Conservation (phyloP, 805 yeast species). For the Wickerhamiella spandovensis region DNA sequence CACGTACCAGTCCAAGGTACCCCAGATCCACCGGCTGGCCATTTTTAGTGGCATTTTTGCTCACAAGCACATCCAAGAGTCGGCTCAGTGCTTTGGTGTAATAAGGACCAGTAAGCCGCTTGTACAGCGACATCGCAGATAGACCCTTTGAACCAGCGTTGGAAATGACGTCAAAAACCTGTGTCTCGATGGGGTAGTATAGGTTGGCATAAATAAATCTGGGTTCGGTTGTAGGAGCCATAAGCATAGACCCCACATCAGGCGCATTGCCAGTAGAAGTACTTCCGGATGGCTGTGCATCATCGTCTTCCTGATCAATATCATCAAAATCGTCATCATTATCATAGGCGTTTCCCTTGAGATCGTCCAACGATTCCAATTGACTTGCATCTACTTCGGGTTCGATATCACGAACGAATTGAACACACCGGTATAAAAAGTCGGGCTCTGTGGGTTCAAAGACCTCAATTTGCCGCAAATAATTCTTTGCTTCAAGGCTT, state of each 20-base stretch:
- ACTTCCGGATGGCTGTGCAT: slow-evolving; percentile 4
- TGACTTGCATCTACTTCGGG: not conserved
- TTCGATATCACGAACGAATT: slow-evolving; percentile 19
- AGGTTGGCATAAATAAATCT: slow-evolving; percentile 28
- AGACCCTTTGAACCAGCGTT: slow-evolving; percentile 37
- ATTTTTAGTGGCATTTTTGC: slow-evolving; percentile 21
- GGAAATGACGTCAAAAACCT: slow-evolving; percentile 39
- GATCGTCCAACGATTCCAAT: slow-evolving; percentile 16
- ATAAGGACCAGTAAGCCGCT: slow-evolving; percentile 39
- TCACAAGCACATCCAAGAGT: slow-evolving; percentile 35
- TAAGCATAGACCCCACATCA: slow-evolving; percentile 5
- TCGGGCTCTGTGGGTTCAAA: slow-evolving; percentile 21
- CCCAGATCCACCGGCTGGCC: slow-evolving; percentile 15
- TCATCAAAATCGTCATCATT: slow-evolving; percentile 27
- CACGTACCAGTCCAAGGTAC: slow-evolving; percentile 37
- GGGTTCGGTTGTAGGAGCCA: not conserved
- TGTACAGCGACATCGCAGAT: slow-evolving; percentile 42
- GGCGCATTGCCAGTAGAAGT: slow-evolving; percentile 10
- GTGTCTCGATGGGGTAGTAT: slow-evolving; percentile 52
- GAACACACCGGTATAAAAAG: slow-evolving; percentile 25
- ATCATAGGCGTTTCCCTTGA: slow-evolving; percentile 20
- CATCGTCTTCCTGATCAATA: slow-evolving; percentile 20
- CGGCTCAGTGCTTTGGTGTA: slow-evolving; percentile 41
- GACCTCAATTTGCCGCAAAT: slow-evolving; percentile 23
- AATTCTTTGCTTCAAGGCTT: slow-evolving; percentile 19